These are phyloP conservation scores for Pichia rugopelliculosa DNA, from an alignment of 805 yeast genomes.

Conservation along the genomic window DNA sequence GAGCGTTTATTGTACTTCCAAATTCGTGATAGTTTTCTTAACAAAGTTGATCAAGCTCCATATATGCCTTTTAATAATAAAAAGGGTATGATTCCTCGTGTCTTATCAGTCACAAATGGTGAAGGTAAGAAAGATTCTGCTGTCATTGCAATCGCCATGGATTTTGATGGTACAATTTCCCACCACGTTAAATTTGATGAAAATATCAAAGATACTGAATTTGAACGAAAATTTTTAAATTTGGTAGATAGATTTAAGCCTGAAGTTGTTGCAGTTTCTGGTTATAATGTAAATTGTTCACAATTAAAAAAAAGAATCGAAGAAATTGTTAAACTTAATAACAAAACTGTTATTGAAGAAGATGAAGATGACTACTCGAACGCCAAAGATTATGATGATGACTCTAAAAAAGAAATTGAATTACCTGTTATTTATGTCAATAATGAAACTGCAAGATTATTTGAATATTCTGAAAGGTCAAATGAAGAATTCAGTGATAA, in stretches of 20 bases:
- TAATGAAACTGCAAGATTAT: constrained; percentile 89
- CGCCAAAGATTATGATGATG: constrained; percentile 21
- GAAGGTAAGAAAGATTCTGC: constrained; percentile 83
- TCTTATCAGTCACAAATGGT: constrained; percentile 77
- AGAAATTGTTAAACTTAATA: constrained; percentile 44
- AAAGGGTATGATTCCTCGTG: constrained; percentile 78
- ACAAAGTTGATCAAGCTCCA: constrained; percentile 88
- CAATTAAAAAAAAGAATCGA: constrained; percentile 49
- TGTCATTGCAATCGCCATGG: constrained; percentile 70
- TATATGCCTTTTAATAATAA: constrained; percentile 72
- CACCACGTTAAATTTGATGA: constrained; percentile 75
- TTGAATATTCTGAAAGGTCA: constrained; percentile 73
- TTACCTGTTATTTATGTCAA: constrained; percentile 76
- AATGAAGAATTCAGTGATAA: constrained; percentile 75
- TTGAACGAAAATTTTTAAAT: constrained; percentile 54
- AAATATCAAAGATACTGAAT: constrained; percentile 57
- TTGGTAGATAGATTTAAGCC: constrained; percentile 64
- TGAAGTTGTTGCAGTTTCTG: constrained; percentile 86
- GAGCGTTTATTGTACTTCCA: constrained; percentile 61
- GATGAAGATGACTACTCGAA: constrained; percentile 27
- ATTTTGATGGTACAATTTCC: constrained; percentile 71
- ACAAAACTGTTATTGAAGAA: constrained; percentile 46
- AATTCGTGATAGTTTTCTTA: constrained; percentile 61
- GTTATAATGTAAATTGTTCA: constrained; percentile 70
- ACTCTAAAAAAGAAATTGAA: constrained; percentile 28